A percentile compares a stretch with the other conserved stretches of the same genome.
These are phyloP conservation scores for Suillus luteus DNA, from an alignment of 768 basidiomycete species.

Conservation along the genomic window DNA sequence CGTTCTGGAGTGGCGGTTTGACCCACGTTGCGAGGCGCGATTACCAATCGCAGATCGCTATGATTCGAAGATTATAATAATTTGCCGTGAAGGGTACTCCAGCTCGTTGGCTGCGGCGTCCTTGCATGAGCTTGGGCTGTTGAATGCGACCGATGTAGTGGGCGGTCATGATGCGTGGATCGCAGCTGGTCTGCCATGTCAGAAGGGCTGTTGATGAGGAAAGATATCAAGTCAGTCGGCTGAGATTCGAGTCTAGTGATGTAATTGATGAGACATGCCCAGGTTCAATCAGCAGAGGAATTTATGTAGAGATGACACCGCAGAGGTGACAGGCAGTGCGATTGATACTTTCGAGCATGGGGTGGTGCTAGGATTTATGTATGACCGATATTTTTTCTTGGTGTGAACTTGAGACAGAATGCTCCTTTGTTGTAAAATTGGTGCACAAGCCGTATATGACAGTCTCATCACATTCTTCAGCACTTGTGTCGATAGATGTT, in stretches of 20 bases:
- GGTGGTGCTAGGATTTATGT: not conserved
- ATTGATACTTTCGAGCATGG: not conserved
- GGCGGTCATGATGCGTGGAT: conserved; percentile 78
- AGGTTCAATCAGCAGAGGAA: not conserved
- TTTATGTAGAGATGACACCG: not conserved
- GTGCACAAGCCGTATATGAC: not conserved
- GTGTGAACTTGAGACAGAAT: not conserved
- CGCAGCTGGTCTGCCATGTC: conserved; percentile 61
- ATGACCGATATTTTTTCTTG: not conserved
- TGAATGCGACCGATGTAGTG: conserved; percentile 76
- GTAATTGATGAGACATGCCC: conserved; percentile 1
- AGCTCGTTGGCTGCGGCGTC: conserved; percentile 72
- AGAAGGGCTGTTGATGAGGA: conserved; percentile 33
- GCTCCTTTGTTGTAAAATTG: not conserved
- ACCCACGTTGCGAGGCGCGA: conserved; percentile 61
- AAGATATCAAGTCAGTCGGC: conserved; percentile 31
- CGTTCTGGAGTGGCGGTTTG: conserved; percentile 78
- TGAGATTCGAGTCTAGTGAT: conserved; percentile 21
- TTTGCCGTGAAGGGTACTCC: conserved; percentile 73
- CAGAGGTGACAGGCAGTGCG: not conserved
- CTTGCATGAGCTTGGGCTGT: conserved; percentile 67
- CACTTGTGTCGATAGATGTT: too few species aligned
- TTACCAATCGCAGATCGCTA: conserved; percentile 72
- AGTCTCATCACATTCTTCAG: too few species aligned
- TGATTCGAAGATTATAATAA: conserved; percentile 71